These are phyloP conservation scores for Penicillium turbatum DNA, from an alignment of 495 filamentous ascomycete species.

Conservation along the genomic window DNA sequence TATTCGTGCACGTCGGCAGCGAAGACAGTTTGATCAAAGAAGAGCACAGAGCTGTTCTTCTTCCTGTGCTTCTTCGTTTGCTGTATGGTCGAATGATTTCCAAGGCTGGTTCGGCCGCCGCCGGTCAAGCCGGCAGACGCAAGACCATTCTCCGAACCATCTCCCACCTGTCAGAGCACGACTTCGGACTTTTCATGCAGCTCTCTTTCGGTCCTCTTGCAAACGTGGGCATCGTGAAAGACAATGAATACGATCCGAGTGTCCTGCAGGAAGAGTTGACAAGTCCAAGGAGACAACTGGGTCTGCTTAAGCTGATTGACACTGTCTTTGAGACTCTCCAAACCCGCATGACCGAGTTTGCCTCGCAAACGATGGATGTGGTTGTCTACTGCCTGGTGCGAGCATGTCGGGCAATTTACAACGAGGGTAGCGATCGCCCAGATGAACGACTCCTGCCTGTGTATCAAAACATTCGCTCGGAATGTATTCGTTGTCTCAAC, in stretches of 20 bases:
- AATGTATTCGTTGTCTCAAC: conserved; percentile 72
- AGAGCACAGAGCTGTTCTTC: conserved; percentile 63
- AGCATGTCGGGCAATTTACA: conserved; percentile 57
- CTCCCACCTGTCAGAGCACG: conserved; percentile 55
- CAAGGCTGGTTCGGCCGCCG: conserved; percentile 56
- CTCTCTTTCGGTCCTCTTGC: conserved; percentile 72
- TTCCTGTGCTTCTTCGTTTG: conserved; percentile 81
- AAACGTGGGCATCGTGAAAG: conserved; percentile 51
- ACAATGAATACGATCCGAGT: conserved; percentile 42
- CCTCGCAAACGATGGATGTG: conserved; percentile 61
- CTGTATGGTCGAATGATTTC: conserved; percentile 87
- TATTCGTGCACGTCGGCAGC: conserved; percentile 66
- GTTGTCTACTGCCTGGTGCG: conserved; percentile 73
- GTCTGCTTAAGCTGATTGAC: conserved; percentile 84
- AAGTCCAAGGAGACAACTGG: conserved; percentile 72
- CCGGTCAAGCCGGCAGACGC: conserved; percentile 54
- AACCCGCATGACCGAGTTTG: conserved; percentile 57
- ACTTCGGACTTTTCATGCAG: conserved; percentile 74
- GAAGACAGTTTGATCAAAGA: conserved; percentile 71
- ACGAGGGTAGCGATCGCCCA: conserved; percentile 33
- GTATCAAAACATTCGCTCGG: conserved; percentile 65
- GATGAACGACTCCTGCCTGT: conserved; percentile 51
- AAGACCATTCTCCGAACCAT: conserved; percentile 60
- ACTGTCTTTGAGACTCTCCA: conserved; percentile 82
- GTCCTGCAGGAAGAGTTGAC: conserved; percentile 51